Evolutionary conservation across 495 filamentous ascomycete genomes (phyloP).

Genomic region (Aspergillus conjunctus): DNA sequence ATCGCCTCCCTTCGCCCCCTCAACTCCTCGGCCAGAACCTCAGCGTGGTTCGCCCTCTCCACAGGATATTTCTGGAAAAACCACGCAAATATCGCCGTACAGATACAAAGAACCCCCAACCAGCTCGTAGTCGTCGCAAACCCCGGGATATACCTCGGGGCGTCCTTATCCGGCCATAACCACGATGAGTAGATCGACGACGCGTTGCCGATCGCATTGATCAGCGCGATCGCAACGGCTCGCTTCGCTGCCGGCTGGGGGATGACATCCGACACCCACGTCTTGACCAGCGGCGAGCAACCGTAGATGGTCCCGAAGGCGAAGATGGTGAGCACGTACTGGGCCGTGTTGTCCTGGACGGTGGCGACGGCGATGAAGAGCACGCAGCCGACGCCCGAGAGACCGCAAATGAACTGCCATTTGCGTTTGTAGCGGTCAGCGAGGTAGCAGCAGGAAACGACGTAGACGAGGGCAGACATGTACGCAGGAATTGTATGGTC

Average conservation of each 20-base stretch:
- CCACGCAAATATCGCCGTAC: not conserved
- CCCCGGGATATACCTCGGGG: slow-evolving; percentile 12
- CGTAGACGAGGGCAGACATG: slow-evolving; percentile 5
- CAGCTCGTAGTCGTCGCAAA: slow-evolving; percentile 7
- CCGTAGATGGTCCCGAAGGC: slow-evolving; percentile 2
- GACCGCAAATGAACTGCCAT: slow-evolving; percentile 6
- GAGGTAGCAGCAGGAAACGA: slow-evolving; percentile 6
- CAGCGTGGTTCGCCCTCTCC: not conserved
- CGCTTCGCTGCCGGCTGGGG: slow-evolving; percentile 9
- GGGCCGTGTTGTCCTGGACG: slow-evolving; percentile 22
- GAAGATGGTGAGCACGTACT: slow-evolving; percentile 4
- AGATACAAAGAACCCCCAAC: slow-evolving; percentile 3
- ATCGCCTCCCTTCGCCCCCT: slow-evolving; percentile 1
- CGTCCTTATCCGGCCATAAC: slow-evolving; percentile 11
- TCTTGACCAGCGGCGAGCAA: slow-evolving; percentile 7
- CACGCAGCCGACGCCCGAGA: slow-evolving; percentile 15
- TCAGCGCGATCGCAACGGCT: slow-evolving; percentile 4
- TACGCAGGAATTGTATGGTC: slow-evolving; percentile 7
- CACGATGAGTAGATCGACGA: slow-evolving; percentile 10
- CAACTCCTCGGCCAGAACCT: not conserved
- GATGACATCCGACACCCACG: slow-evolving; percentile 11
- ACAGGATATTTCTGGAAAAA: slow-evolving; percentile 5
- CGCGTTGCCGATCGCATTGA: slow-evolving; percentile 10
- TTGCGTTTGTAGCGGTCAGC: slow-evolving; percentile 5
- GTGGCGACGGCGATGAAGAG: slow-evolving; percentile 28